phyloP scores from a whole-genome alignment of 768 basidiomycete genomes.

The Mycena metata region DNA sequence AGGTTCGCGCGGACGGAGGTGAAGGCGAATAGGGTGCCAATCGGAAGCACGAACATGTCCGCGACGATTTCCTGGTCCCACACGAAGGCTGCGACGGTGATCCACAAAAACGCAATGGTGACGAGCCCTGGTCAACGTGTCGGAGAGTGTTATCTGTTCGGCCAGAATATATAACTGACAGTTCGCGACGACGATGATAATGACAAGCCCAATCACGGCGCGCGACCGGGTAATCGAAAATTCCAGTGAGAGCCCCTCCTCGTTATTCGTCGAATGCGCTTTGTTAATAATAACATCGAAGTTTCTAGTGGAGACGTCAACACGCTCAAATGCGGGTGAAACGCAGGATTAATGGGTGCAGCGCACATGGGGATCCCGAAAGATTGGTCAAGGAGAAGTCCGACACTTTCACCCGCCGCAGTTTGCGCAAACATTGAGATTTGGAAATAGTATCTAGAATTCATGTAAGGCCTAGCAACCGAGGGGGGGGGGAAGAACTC shows the following conservation, averaged over 20 bases:
- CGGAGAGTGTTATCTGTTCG: background rate
- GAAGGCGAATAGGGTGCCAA: constrained; percentile 42
- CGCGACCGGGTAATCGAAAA: constrained; percentile 8
- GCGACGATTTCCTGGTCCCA: constrained; percentile 9
- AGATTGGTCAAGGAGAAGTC: background rate
- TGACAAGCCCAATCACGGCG: constrained; percentile 11
- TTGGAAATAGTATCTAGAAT: constrained; percentile 21
- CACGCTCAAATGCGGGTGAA: too few species aligned
- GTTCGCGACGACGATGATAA: background rate
- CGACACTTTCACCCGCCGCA: constrained; percentile 3
- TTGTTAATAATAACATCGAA: constrained; percentile 10
- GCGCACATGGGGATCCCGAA: constrained; percentile 16
- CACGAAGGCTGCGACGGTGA: constrained; percentile 19
- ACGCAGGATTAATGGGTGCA: too few species aligned
- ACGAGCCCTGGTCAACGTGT: constrained; percentile 9
- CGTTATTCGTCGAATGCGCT: background rate
- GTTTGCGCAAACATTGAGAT: constrained; percentile 12
- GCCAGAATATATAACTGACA: background rate
- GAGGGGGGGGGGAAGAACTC: too few species aligned
- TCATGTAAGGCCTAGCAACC: too few species aligned
- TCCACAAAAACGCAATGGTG: constrained; percentile 21
- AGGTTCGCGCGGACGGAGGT: constrained; percentile 40
- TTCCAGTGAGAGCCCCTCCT: background rate
- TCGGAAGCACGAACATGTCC: constrained; percentile 19
- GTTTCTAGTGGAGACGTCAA: too few species aligned